Evolutionary conservation across 345 rosid genomes (phyloP), one percentile per base, ranked within the genome.

Genomic region (Anastatica hierochuntica): DNA sequence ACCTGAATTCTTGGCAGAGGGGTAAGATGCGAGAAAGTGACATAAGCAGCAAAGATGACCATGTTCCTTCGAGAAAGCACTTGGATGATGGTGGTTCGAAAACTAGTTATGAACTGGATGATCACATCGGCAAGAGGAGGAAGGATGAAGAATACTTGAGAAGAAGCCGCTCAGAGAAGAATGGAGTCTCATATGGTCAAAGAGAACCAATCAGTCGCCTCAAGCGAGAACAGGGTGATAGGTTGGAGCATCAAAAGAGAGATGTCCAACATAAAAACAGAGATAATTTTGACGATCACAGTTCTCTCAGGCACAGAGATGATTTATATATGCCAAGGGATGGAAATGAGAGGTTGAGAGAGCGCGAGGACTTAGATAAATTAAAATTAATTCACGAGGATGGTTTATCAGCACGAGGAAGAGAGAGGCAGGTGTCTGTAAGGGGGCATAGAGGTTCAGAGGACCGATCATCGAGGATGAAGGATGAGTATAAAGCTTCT

Each of bases 221-320:
- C 41, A 84, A 78, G 71, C 81, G 85, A 58, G 98, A 88, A 67
- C 81, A 85, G 65, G 90, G 80, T 62, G 94, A 80, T 50, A 49
- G 61, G 53, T 44, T 78, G 70, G 95, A 85, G 47, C 79, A 67
- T 43, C 78, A 83, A 59, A 82, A 76, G 79, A 76, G 95, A 85
- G 94, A 81, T 43, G 80, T 77, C 64, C 90, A 74, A 63, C 64
- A 58, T 51, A 81, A 88, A 74, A 78, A 43, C 60, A 79, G 96
- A 64, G 98, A 84, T 44, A 71, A 58, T 69, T 60, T 76, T 66
- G 86, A 85, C 29, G 90, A 80, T 50, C 79, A 68, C 66, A 76
- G 70, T 62, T 30, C 11, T 24, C 12, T 62, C 43, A 79, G 86
- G 73, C 89, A 80, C 50, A 88, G 77, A 71, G 94, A 83, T 65